Evolutionary conservation across 192 early-diverging fungal genomes (phyloP), one percentile per base, ranked within the genome.

Genomic region (Rhizoclosmatium globosum): DNA sequence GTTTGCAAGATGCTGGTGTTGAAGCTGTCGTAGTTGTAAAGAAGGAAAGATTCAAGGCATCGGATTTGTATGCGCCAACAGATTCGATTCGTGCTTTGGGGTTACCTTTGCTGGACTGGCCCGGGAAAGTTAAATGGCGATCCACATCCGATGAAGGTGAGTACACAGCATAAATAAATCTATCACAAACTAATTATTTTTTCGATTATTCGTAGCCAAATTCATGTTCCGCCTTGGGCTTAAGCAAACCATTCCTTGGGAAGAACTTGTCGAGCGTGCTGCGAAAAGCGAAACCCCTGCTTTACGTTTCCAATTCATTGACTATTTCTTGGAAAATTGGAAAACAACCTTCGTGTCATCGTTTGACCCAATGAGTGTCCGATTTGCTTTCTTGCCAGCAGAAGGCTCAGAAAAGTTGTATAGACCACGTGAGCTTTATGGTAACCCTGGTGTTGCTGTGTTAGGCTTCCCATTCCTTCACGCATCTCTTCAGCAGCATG

Each of bases 251-350:
- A 80, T 90, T 11, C 83, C 85, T 0, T 53, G 87, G 42, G 77
- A 70, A 13, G 82, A 81, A 21, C 72, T 89, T 7, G 31, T 89
- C 0, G 67, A 53, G 1, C 17, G 38, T 4, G 71, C 80, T 47
- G 79, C 84, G 41, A 70, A 70, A 21, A 43, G 75, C 6, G 62
- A 58, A 2, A 69, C 60, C 13, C 59, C 67, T 2, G 68, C 44
- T 4, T 38, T 45, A 38, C 91, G 91, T 23, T 78, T 66, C 4
- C 78, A 87, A 15, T 87, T 92, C 1, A 65, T 97, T 15, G 75
- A 75, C 1, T 95, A 95, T 81, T 89, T 97, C 59, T 72, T 93
- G 6, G 92, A 94, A 9, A 85, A 95, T 64, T 90, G 86, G 68
- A 87, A 92, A 65, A 76, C 79, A 0, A 74, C 84, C 31, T 96